Evolutionary conservation across 176 grass and related monocot genomes (phyloP).

Genomic region (Phragmites australis): DNA sequence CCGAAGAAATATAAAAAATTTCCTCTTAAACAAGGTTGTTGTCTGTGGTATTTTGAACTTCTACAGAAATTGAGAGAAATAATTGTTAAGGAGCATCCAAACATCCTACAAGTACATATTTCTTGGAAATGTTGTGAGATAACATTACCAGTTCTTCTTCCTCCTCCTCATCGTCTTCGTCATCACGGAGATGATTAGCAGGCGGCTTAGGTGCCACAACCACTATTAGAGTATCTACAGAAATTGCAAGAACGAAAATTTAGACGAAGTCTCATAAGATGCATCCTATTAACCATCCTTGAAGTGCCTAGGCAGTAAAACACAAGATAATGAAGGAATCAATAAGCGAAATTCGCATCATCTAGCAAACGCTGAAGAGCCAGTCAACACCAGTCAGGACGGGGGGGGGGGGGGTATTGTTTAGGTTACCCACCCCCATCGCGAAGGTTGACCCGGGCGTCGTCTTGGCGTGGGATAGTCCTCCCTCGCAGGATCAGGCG

Average conservation of each 20-base stretch:
- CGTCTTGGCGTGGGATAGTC: conserved; percentile 55
- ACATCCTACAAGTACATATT: conserved; percentile 1
- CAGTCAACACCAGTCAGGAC: background rate
- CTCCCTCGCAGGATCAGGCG: conserved; percentile 68
- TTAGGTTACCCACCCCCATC: conserved; percentile 52
- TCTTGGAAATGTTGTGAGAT: conserved; percentile 2
- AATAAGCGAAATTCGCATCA: background rate
- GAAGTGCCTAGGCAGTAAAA: background rate
- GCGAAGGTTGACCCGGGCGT: conserved; percentile 39
- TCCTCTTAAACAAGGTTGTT: conserved; percentile 68
- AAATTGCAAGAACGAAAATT: background rate
- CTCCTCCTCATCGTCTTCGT: conserved; percentile 34
- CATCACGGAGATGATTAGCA: conserved; percentile 49
- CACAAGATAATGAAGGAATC: background rate
- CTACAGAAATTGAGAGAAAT: conserved; percentile 8
- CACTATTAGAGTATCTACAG: conserved; percentile 53
- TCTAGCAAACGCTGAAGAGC: no score
- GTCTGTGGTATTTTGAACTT: conserved; percentile 57
- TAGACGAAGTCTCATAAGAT: background rate
- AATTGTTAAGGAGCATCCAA: conserved; percentile 15
- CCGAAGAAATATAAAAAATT: conserved; percentile 73
- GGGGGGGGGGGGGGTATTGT: background rate
- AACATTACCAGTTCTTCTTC: conserved; percentile 54
- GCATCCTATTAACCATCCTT: background rate
- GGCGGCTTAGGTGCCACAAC: conserved; percentile 61